Evolutionary conservation across 164 flowering plant genomes (phyloP), one percentile per base, ranked within the genome.

Genomic region (Stephania yunnanensis): DNA sequence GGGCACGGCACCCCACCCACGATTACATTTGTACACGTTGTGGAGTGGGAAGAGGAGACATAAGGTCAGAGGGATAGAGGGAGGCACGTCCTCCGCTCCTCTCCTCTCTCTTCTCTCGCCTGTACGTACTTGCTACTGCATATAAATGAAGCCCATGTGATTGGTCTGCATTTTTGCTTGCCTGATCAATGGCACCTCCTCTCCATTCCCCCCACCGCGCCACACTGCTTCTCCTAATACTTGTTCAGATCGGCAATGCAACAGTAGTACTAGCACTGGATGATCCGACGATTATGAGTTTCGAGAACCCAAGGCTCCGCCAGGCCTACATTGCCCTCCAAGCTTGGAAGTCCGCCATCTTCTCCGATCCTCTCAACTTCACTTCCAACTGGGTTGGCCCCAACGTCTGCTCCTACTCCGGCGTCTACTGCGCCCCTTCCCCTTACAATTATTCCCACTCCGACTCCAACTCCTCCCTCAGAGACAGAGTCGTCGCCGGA

Each of bases 291-390:
- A 44, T 68, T 10, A 48, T 19, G 29, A 71, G 36, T 10, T 88
- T 89, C 66, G 88, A 86, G 63, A 92, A 92, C 77, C 83, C 84
- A 0, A 84, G 80, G 50, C 86, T 89, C 10, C 79, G 81, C 7
- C 76, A 84, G 45, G 94, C 97, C 73, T 90, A 92, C 87, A 85
- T 88, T 78, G 94, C 97, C 8, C 80, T 92, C 1, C 97, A 90
- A 45, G 70, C 97, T 8, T 90, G 91, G 93, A 92, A 92, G 53
- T 12, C 63, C 0, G 82, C 92, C 65, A 92, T 92, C 8, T 79
- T 83, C 72, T 92, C 97, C 44, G 97, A 92, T 69, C 97, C 97
- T 0, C 77, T 77, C 44, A 90, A 88, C 84, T 64, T 89, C 83
- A 92, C 97, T 5, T 66, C 79, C 15, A 85, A 85, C 80, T 92